Percentiles rank a stretch among this genome's conserved stretches.
Conservation (phyloP, 2,329 filamentous ascomycete genomes). For the Alternaria postmessia region DNA sequence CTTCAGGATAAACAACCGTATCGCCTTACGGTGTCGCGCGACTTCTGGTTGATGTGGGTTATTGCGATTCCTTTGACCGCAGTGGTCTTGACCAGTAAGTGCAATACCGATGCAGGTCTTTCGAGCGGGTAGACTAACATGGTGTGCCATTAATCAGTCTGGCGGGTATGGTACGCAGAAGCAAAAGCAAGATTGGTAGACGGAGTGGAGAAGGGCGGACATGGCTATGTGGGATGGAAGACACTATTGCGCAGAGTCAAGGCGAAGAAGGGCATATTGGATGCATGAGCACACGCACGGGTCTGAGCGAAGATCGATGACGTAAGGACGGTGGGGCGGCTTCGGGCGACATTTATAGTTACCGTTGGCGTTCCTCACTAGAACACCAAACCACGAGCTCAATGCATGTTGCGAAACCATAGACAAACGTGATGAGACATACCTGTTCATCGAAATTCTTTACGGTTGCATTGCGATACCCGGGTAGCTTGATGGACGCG, state of each 20-base stretch:
- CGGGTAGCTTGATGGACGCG: background rate
- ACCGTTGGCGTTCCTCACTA: background rate
- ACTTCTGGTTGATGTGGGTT: conserved; percentile 44
- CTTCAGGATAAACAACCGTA: conserved; percentile 28
- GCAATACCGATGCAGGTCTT: background rate
- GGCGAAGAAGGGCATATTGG: background rate
- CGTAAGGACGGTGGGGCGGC: background rate
- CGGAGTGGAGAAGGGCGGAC: conserved; percentile 6
- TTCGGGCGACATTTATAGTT: background rate
- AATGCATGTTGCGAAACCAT: too few relatives aligned
- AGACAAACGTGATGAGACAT: too few relatives aligned
- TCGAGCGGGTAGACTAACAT: background rate
- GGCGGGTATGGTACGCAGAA: conserved; percentile 36
- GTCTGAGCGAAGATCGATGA: background rate
- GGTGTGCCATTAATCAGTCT: conserved; percentile 8
- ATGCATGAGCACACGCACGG: background rate
- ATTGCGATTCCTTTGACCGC: conserved; percentile 36
- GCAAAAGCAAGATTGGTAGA: conserved; percentile 24
- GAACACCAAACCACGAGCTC: too few relatives aligned
- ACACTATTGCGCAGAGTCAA: conserved; percentile 3
- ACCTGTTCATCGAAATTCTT: too few relatives aligned
- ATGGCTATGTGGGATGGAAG: conserved; percentile 31
- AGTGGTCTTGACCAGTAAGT: conserved; percentile 21
- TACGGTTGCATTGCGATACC: too few relatives aligned
- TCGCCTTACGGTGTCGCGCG: conserved; percentile 34